Evolutionary conservation across 495 filamentous ascomycete species (phyloP), one percentile per base, ranked within the genome.

Genomic region (Xylaria venustula): DNA sequence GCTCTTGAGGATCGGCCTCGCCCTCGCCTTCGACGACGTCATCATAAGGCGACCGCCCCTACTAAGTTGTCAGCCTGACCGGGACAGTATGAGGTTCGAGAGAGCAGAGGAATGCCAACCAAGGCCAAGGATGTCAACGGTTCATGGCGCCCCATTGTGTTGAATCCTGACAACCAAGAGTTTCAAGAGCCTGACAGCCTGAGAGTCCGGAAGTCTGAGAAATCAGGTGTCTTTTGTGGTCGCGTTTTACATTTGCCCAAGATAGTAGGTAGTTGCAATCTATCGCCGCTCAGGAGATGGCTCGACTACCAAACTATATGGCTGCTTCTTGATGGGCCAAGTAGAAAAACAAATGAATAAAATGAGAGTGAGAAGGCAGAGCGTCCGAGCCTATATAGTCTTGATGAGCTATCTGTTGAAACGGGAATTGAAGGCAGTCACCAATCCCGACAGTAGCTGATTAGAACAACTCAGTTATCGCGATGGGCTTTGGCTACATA

Each of bases 11-110:
- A 60, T 85, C 80, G 25, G 71, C 71, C 61, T 80, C 65, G 0
- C 77, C 72, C 67, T 68, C 72, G 71, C 71, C 71, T 41, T 66
- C 56, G 54, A 86, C 79, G 14, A 87, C 84, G 51, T 84, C 78
- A 65, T 91, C 87, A 58, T 90, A 91, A 49, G 87, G 87, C 8
- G 87, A 90, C 14, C 89, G 83, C 58, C 88, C 89, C 88, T 88
- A 54, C 53, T 15, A 15, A 42, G 19, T 26, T 26, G 57, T 66
- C 1, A 69, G 60, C 47, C 48, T 22, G n/a, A 53, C 1, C 26
- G 47, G 14, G 36, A 17, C 28, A 20, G 19, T 11, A 28, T 2
- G 7, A 30, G 14, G 34, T 11, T 7, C 7, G 32, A 37, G 28
- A 42, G 37, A 45, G 56, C 2, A 45, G 49, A 47, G 25, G 12